A percentile compares a stretch with the other conserved stretches of the same genome.
Evolutionary conservation across 495 filamentous ascomycete genomes (phyloP).

Genomic region (Elasticomyces elasticus): DNA sequence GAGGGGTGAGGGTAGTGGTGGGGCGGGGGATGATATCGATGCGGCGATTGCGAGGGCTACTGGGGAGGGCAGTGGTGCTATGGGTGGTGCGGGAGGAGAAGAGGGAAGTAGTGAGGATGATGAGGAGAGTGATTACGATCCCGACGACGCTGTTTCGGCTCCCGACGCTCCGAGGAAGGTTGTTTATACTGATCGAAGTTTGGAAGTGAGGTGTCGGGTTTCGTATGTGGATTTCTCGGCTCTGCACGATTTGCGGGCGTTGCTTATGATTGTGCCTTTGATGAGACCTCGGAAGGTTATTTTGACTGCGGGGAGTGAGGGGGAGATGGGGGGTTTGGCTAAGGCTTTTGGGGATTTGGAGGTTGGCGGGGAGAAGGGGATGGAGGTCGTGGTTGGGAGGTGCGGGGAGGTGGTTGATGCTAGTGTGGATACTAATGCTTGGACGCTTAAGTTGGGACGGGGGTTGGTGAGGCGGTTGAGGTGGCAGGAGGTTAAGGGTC

Average conservation of each 20-base stretch:
- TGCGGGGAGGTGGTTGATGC: constrained; percentile 68
- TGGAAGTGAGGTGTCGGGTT: constrained; percentile 62
- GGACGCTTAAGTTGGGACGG: constrained; percentile 83
- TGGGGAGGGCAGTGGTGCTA: constrained; percentile 22
- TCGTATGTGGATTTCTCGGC: constrained; percentile 87
- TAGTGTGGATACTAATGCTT: constrained; percentile 95
- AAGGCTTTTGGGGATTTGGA: constrained; percentile 71
- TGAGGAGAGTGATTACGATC: constrained; percentile 46
- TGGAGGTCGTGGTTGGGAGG: constrained; percentile 59
- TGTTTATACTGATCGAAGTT: constrained; percentile 45
- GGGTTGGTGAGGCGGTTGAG: constrained; percentile 69
- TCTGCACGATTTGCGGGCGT: constrained; percentile 80
- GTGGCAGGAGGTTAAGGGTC: constrained; percentile 84
- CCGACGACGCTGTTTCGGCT: constrained; percentile 39
- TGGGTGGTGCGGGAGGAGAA: constrained; percentile 38
- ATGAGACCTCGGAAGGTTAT: constrained; percentile 92
- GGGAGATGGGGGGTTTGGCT: constrained; percentile 68
- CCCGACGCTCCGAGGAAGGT: constrained; percentile 73
- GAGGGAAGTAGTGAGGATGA: constrained; percentile 40
- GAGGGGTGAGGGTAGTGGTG: constrained; percentile 5
- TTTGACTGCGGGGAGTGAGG: constrained; percentile 64
- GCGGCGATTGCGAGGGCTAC: constrained; percentile 17
- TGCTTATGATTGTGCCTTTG: constrained; percentile 89
- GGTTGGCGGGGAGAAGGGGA: constrained; percentile 33
- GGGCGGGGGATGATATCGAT: constrained; percentile 16